Evolutionary conservation across 306 rosid species (phyloP), one percentile per base, ranked within the genome.

Genomic region (Malus sylvestris): DNA sequence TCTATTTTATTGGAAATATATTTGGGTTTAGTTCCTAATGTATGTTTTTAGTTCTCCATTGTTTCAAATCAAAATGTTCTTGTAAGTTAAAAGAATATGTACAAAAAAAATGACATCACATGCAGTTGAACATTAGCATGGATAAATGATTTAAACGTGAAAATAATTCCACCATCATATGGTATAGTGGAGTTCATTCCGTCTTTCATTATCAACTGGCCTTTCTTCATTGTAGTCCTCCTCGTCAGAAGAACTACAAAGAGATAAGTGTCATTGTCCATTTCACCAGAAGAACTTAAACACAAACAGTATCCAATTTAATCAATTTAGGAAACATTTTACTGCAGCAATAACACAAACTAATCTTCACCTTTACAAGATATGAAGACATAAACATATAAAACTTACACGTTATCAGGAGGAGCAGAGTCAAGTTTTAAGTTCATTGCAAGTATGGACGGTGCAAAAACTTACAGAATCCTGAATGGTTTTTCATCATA

Each of bases 221-320:
- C 25, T 25, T 25, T 25, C 59, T 84, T 89, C 88, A 63, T 87
- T 71, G 51, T 87, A 83, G 77, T 92, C 98, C 40, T 92, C 98
- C n/a, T 86, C 96, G 42, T 88, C 96, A 62, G 97, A 89, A 83
- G 88, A 90, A 51, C 98, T 95, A 79, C 65, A 86, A 72, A 76
- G 44, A 73, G 13, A 59, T 23, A 57, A 16, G 27, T 91, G 77
- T 86, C 93, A 79, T 88, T 78, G 59, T 82, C 86, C 78, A 88
- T 95, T 35, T 86, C 93, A 62, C 86, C 93, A 70, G 91, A 82
- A 30, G 33, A 87, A 44, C 4, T 91, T 92, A 60, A 81, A 79
- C 63, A 75, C 14, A 67, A 85, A 46, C 8, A 44, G 70, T 45
- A 62, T 61, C 82, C 76, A 52, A 44, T 68, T 25, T 63, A 79